phyloP scores from a whole-genome alignment of 306 rosid species.

The Gastrolobium bilobum region DNA sequence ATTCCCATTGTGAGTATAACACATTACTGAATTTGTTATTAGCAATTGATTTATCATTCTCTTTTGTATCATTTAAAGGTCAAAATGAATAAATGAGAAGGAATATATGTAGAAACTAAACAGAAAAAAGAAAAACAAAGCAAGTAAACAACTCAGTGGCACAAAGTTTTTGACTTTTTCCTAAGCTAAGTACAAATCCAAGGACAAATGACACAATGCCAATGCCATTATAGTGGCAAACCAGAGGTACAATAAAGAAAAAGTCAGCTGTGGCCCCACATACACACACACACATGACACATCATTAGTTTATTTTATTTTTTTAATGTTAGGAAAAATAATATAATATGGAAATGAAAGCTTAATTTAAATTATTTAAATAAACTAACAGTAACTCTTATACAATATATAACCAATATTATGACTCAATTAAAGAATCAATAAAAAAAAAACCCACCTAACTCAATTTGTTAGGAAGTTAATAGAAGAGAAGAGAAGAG shows the following conservation, averaged over 20 bases:
- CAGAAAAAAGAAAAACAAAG: background rate
- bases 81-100: background rate
- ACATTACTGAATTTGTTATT: background rate
- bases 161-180: slow-evolving; percentile 6
- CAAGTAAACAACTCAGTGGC: background rate
- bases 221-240: slow-evolving; percentile 43
- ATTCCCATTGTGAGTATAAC: slow-evolving; percentile 8
- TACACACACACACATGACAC: slow-evolving; percentile 37
- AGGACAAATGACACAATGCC: slow-evolving; percentile 40
- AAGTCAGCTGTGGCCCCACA: slow-evolving; percentile 49
- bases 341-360: slow-evolving; percentile 7
- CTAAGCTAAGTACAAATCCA: slow-evolving; percentile 30
- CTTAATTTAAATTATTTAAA: background rate
- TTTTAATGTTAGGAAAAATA: background rate
- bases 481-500: slow-evolving; percentile 48
- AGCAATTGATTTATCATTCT: background rate
- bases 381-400: slow-evolving; percentile 17
- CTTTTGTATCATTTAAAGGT: background rate
- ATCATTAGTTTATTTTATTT: background rate
- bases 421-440: background rate
- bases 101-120: background rate
- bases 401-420: background rate
- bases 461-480: background rate
- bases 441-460: background rate
- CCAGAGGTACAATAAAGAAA: slow-evolving; percentile 8